phyloP scores from a whole-genome alignment of 805 yeast species.

The Hyphopichia homilentoma region DNA sequence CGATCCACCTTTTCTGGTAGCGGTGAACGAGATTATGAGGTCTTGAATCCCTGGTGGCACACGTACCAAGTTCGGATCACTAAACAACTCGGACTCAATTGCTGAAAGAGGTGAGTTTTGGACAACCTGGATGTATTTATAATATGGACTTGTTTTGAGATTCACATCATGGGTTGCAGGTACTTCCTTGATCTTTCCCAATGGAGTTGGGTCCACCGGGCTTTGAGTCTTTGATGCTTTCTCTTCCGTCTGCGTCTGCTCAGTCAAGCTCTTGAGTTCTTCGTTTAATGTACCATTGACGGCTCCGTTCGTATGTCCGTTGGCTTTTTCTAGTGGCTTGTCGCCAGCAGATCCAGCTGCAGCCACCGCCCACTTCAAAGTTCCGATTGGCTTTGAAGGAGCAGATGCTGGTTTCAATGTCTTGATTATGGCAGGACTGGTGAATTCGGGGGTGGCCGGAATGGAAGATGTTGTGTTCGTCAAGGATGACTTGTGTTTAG shows the following conservation, averaged over 20 bases:
- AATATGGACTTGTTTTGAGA: slow-evolving; percentile 4
- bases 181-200: not conserved
- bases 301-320: slow-evolving; percentile 2
- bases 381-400: slow-evolving; percentile 52
- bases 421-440: slow-evolving; percentile 38
- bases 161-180: not conserved
- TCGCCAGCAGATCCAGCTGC: slow-evolving; percentile 34
- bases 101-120: slow-evolving; percentile 26
- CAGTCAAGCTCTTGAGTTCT: not conserved
- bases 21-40: slow-evolving; percentile 34
- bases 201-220: not conserved
- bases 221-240: not conserved
- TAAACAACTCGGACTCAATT: slow-evolving; percentile 30
- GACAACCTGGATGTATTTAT: slow-evolving; percentile 22
- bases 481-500: not conserved
- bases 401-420: slow-evolving; percentile 53
- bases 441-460: slow-evolving; percentile 21
- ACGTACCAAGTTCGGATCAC: slow-evolving; percentile 29
- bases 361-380: slow-evolving; percentile 54
- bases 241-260: slow-evolving; percentile 2
- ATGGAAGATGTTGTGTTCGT: too few species aligned
- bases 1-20: slow-evolving; percentile 20
- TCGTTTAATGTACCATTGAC: not conserved
- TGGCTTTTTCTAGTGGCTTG: slow-evolving; percentile 2
- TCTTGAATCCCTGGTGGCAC: slow-evolving; percentile 43